Evolutionary conservation across 2,329 filamentous ascomycete species (phyloP), one percentile per base, ranked within the genome.

Genomic region (Zalaria obscura): DNA sequence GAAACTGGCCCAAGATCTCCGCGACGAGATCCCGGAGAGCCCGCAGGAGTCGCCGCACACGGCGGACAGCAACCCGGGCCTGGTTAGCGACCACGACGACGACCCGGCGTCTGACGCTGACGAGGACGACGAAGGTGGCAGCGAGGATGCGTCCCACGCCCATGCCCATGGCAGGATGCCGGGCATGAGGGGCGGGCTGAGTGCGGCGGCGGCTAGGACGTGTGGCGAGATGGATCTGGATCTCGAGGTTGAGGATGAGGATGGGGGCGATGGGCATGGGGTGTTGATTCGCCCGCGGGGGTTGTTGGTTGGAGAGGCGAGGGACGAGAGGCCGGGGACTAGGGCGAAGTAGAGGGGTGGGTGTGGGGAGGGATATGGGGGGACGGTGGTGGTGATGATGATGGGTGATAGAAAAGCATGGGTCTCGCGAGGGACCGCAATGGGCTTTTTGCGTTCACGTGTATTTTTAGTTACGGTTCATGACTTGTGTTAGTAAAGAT

Each of bases 81-180:
- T 70, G 45, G 64, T 70, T 31, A 68, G 64, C 48, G 67, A 70
- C 46, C 64, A 68, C 50, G 67, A 66, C 27, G 63, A 70, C 43
- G 66, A 67, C 40, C 63, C 67, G 34, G 62, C 55, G 40, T 48
- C 46, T 10, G 48, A 49, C 35, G 28, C 41, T 18, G 44, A 58
- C 32, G 55, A 59, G 35, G 49, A 59, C 35, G 43, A 52, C 3
- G 42, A 52, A 34, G 44, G 47, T 25, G 45, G 52, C 10, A 47
- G 48, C 25, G 18, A 18, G 18, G 44, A 58, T 31, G 55, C 58
- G 35, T 48, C 59, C 35, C 42, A 52, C 3, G 45, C 52, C 10
- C 46, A 47, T 18, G 18, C 34, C 10, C 31, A 39, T 26, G 36
- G 37, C 2, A 36, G 18, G 29, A 35, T 43, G 18, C 38, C 42